Base-by-base conservation (phyloP, 495 filamentous ascomycete genomes). In the Tuber microsphaerosporum region DNA sequence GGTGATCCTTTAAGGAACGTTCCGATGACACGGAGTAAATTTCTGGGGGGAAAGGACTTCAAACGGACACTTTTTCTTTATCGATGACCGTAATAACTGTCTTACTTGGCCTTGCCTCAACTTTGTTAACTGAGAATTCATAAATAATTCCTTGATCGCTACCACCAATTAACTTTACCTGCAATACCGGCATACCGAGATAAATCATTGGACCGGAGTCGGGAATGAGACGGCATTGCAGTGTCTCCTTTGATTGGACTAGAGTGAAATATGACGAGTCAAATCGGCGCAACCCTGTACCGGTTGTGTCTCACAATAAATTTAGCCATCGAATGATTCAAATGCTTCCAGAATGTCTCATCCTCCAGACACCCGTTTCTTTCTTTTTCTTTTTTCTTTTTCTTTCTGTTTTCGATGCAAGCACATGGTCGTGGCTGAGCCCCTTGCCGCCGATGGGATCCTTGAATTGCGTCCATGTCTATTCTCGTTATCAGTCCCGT, bases 401-500 rank as follows among this genome's bases (percentile, higher is more conserved):
- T 72, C 72, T 75, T 26, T 68, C 44, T 44, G 39, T 69, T 69
- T 37, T 16, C 46, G 73, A 65, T 37, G 70, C 48, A 69, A 61
- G 56, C 26, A 65, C 26, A 70, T 77, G 46, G 73, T 44, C 75
- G 71, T 68, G 72, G 76, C 51, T 77, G 70, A 65, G 56, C 56
- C 56, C 26, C n/a, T 74, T 42, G 73, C 73, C 45, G 72, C 43
- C 72, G 71, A 37, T 70, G 69, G 44, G 71, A 68, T 44, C 43
- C 71, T 34, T 48, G 51, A 14, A 69, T 76, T 75, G 26, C 56
- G 12, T 65, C 14, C 56, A 65, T 34, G 56, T 69, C 76, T 77
- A 77, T 77, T 77, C 48, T 77, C 72, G 69, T 65, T 70, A 46
- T 72, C 70, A 69, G 75, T 56, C 71, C 73, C 37, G 68, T 26